These are phyloP conservation scores for Colletotrichum godetiae DNA, from an alignment of 2,329 filamentous ascomycete species.

Conservation along the genomic window DNA sequence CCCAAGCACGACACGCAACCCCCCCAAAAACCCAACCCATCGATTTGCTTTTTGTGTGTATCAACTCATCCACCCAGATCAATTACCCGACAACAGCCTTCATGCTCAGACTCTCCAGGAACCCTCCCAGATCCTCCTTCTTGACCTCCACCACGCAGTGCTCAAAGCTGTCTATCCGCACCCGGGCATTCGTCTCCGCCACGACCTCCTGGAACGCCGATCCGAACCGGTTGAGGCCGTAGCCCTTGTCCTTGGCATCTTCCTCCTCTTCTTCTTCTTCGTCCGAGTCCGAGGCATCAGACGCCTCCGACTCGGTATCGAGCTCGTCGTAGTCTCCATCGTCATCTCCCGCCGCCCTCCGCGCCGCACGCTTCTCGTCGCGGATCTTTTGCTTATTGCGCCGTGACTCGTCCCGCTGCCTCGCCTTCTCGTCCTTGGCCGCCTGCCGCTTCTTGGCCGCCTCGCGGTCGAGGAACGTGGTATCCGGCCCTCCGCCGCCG, in stretches of 20 bases:
- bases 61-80: neutral
- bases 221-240: conserved; percentile 89
- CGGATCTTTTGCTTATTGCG: conserved; percentile 67
- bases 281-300: conserved; percentile 54
- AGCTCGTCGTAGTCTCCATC: conserved; percentile 62
- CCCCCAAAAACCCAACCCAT: neutral
- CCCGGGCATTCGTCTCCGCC: conserved; percentile 87
- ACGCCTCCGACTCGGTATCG: conserved; percentile 54
- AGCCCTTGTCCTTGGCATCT: conserved; percentile 67
- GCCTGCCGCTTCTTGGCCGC: conserved; percentile 71
- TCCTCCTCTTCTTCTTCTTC: conserved; percentile 69
- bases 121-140: conserved; percentile 92
- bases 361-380: conserved; percentile 71
- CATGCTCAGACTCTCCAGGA: conserved; percentile 91
- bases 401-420: conserved; percentile 69
- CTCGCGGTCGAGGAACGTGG: conserved; percentile 75
- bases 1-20: neutral
- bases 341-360: conserved; percentile 57
- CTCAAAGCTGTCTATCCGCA: conserved; percentile 96
- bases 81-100: conserved; percentile 80
- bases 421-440: conserved; percentile 72
- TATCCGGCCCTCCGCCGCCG: conserved; percentile 82
- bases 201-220: conserved; percentile 97
- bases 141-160: conserved; percentile 97
- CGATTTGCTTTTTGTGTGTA: no score